Base-by-base conservation (phyloP, 352 stramenopile species). In the Globisporangium middletonii region DNA sequence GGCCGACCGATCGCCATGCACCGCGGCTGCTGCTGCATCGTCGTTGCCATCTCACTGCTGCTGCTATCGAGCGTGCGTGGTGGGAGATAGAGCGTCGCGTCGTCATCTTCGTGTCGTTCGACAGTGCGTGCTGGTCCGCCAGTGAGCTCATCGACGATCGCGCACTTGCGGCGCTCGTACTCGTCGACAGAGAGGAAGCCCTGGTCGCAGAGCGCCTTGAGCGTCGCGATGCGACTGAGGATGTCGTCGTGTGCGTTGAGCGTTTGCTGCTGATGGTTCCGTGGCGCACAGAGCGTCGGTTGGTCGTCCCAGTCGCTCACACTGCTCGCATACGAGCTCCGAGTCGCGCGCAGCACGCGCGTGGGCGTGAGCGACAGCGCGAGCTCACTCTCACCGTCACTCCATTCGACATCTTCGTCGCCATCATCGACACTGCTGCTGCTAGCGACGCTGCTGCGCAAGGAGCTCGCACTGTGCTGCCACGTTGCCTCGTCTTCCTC, bases 181-280 rank as follows among this genome's bases (percentile, higher is more conserved):
- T 95, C 86, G 27, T 92, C 77, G 19, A 73, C 68, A 3, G 78
- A 72, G 50, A 95, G 79, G 56, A 91, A 95, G 0, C 86, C 86
- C 63, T 93, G 71, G 42, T 92, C 83, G 57, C 80, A 83, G 12
- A 95, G 69, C 52, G 74, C 75, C 52, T 81, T 67, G 7, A 95
- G 65, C 42, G 83, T 95, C 42, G 82, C 79, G 33, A 92, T 85
- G 28, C 83, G 72, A 5, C 75, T 63, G 53, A 94, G 60, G 12
- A 92, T 71, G 58, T 75, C 72, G 19, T 89, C 67, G 11, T 86
- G 77, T 18, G 82, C 46, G 19, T 33, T 19, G 2, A 13, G 13
- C 15, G 12, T 12, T 9, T 38, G 33, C 7, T 38, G 33, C 6
- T 12, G 33, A 38, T 38, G 30, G 8, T 8, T 38, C 6, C 33